Evolutionary conservation across 2,329 filamentous ascomycete genomes (phyloP), one percentile per base, ranked within the genome.

Genomic region (Madurella fahalii): DNA sequence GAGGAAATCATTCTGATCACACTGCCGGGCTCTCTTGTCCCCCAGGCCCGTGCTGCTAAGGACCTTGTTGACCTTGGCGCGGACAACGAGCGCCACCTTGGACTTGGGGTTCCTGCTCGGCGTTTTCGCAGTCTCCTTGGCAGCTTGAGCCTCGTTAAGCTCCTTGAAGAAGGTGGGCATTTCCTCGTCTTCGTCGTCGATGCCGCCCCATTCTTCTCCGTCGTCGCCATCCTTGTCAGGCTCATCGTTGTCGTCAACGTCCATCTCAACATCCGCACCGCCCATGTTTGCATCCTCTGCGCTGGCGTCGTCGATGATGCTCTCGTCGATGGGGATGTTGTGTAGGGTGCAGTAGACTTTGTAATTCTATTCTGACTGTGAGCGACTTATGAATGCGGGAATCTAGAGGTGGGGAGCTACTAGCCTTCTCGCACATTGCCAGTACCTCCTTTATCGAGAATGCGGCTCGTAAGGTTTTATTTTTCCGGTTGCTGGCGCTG

Each of bases 1-100:
- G 68, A 99, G 73, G 68, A 96, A 97, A 65, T 96, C 92, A 50
- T 88, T 92, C 73, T 97, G 90, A 66, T 96, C 91, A 66, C 91
- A 95, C 76, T 94, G 86, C 58, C 90, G 81, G 11, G 92, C 83
- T 61, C 93, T 79, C 74, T 88, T 90, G 57, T 95, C 90, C 2
- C 85, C 86, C 51, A 97, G 77, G 46, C 84, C 81, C 0, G 92
- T 96, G 60, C 87, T 83, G 67, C 93, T 87, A 17, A 97, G 77
- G 17, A 96, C 90, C 68, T 86, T 89, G 64, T 87, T 79, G 43
- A 97, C 87, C 74, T 97, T 97, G 64, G 87, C 82, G 61, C 86
- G 82, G n/a, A 99, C 87, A 34, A 96, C 72, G 65, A 92, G 84
- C 0, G 85, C 83, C 2, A 95, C 84, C 68, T 87, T 90, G 8